Evolutionary conservation across 1,139 yeast genomes (phyloP).

Genomic region (Kodamaea suecica): DNA sequence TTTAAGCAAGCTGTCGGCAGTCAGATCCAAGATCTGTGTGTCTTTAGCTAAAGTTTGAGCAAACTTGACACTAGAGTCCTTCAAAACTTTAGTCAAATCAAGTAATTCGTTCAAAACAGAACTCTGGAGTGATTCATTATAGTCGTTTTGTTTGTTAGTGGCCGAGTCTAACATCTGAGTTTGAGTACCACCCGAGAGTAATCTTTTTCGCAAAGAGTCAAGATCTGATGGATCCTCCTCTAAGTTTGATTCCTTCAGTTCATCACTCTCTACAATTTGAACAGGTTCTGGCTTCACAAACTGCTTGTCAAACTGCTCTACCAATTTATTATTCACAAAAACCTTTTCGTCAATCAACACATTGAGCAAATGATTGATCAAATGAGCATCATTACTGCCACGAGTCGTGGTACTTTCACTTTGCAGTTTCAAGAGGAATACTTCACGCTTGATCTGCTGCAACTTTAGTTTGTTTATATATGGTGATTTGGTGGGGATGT

Average conservation of each 20-base stretch:
- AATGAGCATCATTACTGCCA: slow-evolving; percentile 4
- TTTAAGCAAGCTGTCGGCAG: slow-evolving; percentile 36
- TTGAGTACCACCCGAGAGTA: slow-evolving; percentile 25
- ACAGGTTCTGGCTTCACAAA: slow-evolving; percentile 5
- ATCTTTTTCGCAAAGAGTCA: slow-evolving; percentile 24
- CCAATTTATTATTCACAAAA: slow-evolving; percentile 20
- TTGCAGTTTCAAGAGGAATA: slow-evolving; percentile 7
- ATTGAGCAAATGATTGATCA: slow-evolving; percentile 6
- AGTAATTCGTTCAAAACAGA: slow-evolving; percentile 39
- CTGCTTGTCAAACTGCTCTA: slow-evolving; percentile 13
- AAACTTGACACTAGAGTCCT: slow-evolving; percentile 35
- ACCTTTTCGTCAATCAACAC: slow-evolving; percentile 23
- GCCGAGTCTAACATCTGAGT: slow-evolving; percentile 15
- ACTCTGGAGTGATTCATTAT: slow-evolving; percentile 45
- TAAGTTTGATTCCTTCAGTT: slow-evolving; percentile 1
- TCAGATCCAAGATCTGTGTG: slow-evolving; percentile 31
- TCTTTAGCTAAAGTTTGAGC: slow-evolving; percentile 36
- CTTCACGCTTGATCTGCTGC: slow-evolving; percentile 15
- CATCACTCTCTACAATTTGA: not conserved
- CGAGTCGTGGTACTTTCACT: not conserved
- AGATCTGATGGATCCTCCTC: slow-evolving; percentile 22
- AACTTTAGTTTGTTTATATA: slow-evolving; percentile 24
- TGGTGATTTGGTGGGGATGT: slow-evolving; percentile 18
- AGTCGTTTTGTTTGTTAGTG: slow-evolving; percentile 23
- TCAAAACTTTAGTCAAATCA: slow-evolving; percentile 35